Base-by-base conservation (phyloP, 2,329 filamentous ascomycete species). In the Botryotinia calthae region DNA sequence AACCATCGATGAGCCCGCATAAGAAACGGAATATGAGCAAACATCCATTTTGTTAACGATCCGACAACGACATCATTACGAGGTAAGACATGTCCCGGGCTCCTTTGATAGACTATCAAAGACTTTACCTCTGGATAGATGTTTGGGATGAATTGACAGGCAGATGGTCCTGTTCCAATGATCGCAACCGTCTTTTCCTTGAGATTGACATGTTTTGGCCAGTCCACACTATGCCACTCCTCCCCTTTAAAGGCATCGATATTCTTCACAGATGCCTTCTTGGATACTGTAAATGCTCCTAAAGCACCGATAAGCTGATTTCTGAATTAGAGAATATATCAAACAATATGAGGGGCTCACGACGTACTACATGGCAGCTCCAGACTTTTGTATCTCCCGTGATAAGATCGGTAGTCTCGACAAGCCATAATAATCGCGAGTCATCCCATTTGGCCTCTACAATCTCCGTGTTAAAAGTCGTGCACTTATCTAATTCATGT, bases 11-110 rank as follows among this genome's bases (percentile, higher is more conserved):
- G 7, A 58, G 12, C 6, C 16, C 64, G 28, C 34, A 48, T 28
- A 1, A 56, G 25, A 9, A 67, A 56, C 22, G 64, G 64, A 0
- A 67, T n/a, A 56, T 67, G 28, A 22, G 64, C 64, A 37, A 67
- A 67, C 46, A 67, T 67, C 64, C 64, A 67, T 51, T 67, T 67
- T n/a, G 64, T 67, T n/a, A 34, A 67, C 46, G 42, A 56, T 12
- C 64, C 64, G 31, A 54, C 31, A 54, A 67, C 46, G n/a, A 54
- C 31, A 34, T 67, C 64, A 2, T 62, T 61, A 34, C 56, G 56
- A 34, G 56, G 56, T 22, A 70, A n/a, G 10, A 70, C 56, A 62
- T 70, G 67, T 8, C 56, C 67, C 4, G 56, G 67, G 7, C 67
- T 62, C 51, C 56, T 61, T 70, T 70, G 56, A 28, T 70, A 70